These are phyloP conservation scores for Phytophthora ohioensis DNA, from an alignment of 352 stramenopile species.

Conservation along the genomic window DNA sequence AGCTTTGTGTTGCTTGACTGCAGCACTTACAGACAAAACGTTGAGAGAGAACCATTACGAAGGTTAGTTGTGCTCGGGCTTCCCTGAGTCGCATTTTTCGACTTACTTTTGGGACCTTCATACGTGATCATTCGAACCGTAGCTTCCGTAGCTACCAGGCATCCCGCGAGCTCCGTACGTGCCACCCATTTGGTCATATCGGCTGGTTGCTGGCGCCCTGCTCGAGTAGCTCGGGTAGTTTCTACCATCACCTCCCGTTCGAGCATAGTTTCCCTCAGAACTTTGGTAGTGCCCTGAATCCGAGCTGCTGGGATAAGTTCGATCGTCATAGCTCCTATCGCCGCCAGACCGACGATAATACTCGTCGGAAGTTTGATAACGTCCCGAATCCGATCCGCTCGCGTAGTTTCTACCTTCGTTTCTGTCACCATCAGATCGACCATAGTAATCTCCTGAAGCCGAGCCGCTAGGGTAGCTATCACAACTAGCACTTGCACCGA, in stretches of 20 bases:
- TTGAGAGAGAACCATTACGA: too few relatives aligned
- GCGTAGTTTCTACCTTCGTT: slow-evolving; percentile 1
- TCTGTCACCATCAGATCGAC: slow-evolving; percentile 1
- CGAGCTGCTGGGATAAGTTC: slow-evolving; percentile 1
- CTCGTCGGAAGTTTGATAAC: slow-evolving; percentile 9
- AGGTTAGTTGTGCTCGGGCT: too few relatives aligned
- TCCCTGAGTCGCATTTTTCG: too few relatives aligned
- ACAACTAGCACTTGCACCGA: background rate
- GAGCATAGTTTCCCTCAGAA: background rate
- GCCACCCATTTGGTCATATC: slow-evolving; percentile 1
- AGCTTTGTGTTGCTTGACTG: too few relatives aligned
- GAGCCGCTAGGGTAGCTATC: slow-evolving; percentile 9
- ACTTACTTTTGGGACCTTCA: background rate
- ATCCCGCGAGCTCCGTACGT: background rate
- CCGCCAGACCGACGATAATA: slow-evolving; percentile 2
- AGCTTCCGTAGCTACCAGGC: slow-evolving; percentile 9
- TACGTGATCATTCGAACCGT: slow-evolving; percentile 9
- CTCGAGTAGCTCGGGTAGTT: slow-evolving; percentile 14
- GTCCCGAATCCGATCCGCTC: background rate
- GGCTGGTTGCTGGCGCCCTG: background rate
- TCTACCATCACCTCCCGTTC: slow-evolving; percentile 1
- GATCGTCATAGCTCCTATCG: slow-evolving; percentile 6
- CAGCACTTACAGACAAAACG: too few relatives aligned
- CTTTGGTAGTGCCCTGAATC: background rate
- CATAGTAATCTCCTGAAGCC: background rate